phyloP scores from a whole-genome alignment of 2,329 filamentous ascomycete genomes.

The Diaporthe aspalathi region DNA sequence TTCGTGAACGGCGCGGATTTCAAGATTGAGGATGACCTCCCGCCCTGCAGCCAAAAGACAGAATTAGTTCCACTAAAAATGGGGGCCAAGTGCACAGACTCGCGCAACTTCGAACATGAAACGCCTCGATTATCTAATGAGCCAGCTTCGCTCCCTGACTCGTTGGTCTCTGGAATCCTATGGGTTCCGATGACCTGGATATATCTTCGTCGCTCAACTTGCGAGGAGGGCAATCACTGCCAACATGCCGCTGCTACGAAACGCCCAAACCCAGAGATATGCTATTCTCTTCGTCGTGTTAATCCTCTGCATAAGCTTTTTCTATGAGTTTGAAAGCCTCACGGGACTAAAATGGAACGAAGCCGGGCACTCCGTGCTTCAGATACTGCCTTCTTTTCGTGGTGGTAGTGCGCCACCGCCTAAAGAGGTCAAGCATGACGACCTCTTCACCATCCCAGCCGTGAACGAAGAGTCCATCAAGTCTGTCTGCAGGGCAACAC shows the following conservation, averaged over 20 bases:
- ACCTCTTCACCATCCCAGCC: constrained; percentile 12
- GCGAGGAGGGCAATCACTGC: not conserved
- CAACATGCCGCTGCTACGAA: not conserved
- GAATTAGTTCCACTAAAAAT: not conserved
- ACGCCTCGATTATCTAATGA: not conserved
- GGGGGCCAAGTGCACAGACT: not conserved
- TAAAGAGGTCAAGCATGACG: not conserved
- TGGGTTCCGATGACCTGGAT: not conserved
- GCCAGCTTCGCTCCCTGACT: not conserved
- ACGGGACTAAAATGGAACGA: constrained; percentile 8
- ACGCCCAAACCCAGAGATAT: not conserved
- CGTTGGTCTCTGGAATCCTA: no score
- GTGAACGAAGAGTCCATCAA: constrained; percentile 12
- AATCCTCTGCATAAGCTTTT: not conserved
- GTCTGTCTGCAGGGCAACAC: constrained; percentile 13
- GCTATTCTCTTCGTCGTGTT: not conserved
- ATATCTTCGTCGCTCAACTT: not conserved
- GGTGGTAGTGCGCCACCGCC: not conserved
- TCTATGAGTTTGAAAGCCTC: constrained; percentile 20
- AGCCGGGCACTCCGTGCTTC: constrained; percentile 13
- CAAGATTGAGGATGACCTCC: not conserved
- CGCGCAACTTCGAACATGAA: not conserved
- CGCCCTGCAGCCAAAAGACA: not conserved
- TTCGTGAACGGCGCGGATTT: no score
- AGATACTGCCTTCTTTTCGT: not conserved